Evolutionary conservation across 352 stramenopile genomes (phyloP).

Genomic region (Thraustotheca clavata): DNA sequence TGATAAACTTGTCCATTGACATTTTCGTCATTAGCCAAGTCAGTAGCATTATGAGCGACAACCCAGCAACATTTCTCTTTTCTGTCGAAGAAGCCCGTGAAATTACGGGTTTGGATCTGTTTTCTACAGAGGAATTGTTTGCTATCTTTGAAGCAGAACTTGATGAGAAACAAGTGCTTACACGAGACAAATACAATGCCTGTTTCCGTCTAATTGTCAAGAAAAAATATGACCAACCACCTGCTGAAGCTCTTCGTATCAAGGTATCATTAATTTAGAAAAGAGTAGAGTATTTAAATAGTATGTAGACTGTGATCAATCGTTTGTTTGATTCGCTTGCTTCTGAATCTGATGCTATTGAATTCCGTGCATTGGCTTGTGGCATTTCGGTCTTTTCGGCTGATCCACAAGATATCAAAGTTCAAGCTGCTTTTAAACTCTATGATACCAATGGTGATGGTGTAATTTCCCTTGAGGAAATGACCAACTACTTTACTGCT

Average conservation of each 20-base stretch:
- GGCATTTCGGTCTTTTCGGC: slow-evolving; percentile 37
- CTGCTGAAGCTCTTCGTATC: neutral
- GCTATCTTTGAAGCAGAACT: neutral
- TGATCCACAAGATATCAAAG: slow-evolving; percentile 38
- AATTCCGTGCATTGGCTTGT: slow-evolving; percentile 70
- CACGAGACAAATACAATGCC: neutral
- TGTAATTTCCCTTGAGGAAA: slow-evolving; percentile 71
- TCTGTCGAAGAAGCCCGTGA: neutral
- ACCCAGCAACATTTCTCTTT: neutral
- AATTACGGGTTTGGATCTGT: neutral
- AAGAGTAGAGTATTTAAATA: no score
- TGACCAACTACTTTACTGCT: slow-evolving; percentile 67
- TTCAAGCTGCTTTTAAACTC: slow-evolving; percentile 68
- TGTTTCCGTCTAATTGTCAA: neutral
- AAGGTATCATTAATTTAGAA: no score
- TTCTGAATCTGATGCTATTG: slow-evolving; percentile 44
- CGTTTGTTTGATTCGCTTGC: slow-evolving; percentile 75
- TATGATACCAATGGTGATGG: slow-evolving; percentile 80
- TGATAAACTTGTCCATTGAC: neutral
- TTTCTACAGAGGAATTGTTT: neutral
- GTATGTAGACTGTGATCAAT: neutral
- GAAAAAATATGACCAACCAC: neutral
- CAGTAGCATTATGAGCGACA: neutral
- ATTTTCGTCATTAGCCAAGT: neutral
- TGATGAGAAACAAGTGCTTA: neutral